phyloP scores from a whole-genome alignment of 83 land plant species.

The Thuja plicata region DNA sequence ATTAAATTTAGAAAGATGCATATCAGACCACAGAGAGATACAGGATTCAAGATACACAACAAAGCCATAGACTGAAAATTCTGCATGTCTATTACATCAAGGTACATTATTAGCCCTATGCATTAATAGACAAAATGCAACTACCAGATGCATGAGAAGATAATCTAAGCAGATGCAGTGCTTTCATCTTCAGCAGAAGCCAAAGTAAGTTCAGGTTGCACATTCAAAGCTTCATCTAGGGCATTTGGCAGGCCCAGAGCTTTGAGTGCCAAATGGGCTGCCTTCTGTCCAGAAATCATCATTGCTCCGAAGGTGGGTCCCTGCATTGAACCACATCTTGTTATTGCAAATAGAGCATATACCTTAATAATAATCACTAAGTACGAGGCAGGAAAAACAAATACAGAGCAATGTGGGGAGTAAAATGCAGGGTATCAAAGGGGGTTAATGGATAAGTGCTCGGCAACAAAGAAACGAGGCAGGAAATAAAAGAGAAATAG shows the following conservation, averaged over 20 bases:
- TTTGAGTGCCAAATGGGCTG: constrained; percentile 74
- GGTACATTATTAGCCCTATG: not conserved
- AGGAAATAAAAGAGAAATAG: no score
- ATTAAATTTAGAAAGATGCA: not conserved
- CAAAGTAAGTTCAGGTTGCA: constrained; percentile 62
- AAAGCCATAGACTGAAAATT: not conserved
- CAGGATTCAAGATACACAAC: not conserved
- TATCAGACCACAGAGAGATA: not conserved
- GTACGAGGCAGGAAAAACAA: not conserved
- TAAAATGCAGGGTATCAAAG: not conserved
- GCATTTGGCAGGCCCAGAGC: constrained; percentile 73
- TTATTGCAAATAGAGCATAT: not conserved
- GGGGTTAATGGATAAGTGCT: no score
- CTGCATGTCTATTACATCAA: not conserved
- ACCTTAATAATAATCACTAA: no score
- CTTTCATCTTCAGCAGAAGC: constrained; percentile 61
- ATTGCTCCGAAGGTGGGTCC: constrained; percentile 90
- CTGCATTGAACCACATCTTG: constrained; percentile 28
- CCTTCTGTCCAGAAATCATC: constrained; percentile 92
- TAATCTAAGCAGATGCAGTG: constrained; percentile 32
- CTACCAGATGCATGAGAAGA: not conserved
- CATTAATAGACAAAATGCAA: not conserved
- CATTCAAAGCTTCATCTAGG: constrained; percentile 49
- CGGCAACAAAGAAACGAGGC: no score
- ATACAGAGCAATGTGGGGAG: not conserved